Evolutionary conservation across 164 flowering plant species (phyloP).

Genomic region (Buxus sempervirens): DNA sequence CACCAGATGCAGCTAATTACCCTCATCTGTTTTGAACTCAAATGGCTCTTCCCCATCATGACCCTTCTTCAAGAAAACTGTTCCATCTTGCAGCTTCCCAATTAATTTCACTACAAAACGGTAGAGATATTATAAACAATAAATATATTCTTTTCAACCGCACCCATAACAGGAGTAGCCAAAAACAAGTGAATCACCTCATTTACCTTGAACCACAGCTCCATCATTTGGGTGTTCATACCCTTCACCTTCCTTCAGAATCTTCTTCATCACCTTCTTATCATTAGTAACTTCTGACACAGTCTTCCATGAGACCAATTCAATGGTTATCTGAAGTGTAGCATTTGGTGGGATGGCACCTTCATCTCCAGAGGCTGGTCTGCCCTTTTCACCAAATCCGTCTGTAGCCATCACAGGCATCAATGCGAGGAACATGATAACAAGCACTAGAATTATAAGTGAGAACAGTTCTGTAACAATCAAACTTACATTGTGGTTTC

Average conservation of each 20-base stretch:
- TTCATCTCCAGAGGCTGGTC: slow-evolving; percentile 52
- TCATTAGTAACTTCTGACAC: slow-evolving; percentile 80
- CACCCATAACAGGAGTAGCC: too few species aligned
- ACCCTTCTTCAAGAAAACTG: slow-evolving; percentile 76
- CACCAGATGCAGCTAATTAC: slow-evolving; percentile 28
- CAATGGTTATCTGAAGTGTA: slow-evolving; percentile 51
- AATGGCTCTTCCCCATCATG: slow-evolving; percentile 58
- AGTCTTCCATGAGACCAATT: slow-evolving; percentile 87
- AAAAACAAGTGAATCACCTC: too few species aligned
- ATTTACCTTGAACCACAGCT: slow-evolving; percentile 57
- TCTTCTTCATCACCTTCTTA: slow-evolving; percentile 82
- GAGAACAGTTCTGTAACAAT: not conserved
- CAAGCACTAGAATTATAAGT: not conserved
- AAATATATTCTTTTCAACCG: too few species aligned
- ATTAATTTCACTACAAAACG: slow-evolving; percentile 64
- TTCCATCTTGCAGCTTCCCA: slow-evolving; percentile 84
- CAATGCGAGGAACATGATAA: not conserved
- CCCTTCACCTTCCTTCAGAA: slow-evolving; percentile 89
- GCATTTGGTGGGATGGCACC: slow-evolving; percentile 82
- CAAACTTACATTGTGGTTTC: slow-evolving; percentile 83
- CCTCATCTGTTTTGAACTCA: slow-evolving; percentile 91
- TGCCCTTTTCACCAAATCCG: slow-evolving; percentile 90
- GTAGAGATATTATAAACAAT: slow-evolving; percentile 1
- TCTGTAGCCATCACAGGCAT: slow-evolving; percentile 34
- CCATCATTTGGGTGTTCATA: slow-evolving; percentile 89